phyloP scores from a whole-genome alignment of 768 basidiomycete genomes.

The Rhodotorula graminis region DNA sequence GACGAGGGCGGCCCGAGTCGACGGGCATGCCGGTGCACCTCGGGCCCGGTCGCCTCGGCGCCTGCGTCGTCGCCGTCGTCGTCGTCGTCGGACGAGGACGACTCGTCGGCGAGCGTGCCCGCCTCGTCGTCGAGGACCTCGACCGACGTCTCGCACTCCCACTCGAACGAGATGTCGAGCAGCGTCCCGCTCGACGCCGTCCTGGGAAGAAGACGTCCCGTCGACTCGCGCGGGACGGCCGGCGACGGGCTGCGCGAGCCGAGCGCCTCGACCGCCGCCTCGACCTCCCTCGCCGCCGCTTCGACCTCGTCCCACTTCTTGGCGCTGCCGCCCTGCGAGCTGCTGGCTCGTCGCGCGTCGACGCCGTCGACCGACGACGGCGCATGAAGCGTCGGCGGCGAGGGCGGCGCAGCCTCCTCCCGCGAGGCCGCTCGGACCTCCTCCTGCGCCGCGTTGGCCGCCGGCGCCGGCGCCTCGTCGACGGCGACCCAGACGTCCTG shows the following conservation, averaged over 20 bases:
- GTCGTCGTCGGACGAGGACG: neutral
- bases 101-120: constrained; percentile 9
- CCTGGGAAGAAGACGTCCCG: neutral
- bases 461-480: neutral
- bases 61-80: neutral
- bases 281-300: neutral
- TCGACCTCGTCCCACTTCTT: neutral
- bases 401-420: too few relatives aligned
- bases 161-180: constrained; percentile 31
- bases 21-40: neutral
- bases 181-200: neutral
- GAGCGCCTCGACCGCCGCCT: neutral
- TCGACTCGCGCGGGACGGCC: neutral
- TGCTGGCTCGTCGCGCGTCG: too few relatives aligned
- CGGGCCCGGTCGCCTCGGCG: neutral
- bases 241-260: neutral
- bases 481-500: constrained; percentile 16
- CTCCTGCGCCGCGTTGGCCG: neutral
- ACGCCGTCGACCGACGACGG: too few relatives aligned
- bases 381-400: too few relatives aligned
- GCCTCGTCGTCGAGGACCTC: constrained; percentile 24
- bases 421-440: too few relatives aligned
- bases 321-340: neutral
- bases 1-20: neutral
- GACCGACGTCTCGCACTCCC: constrained; percentile 12